A percentile compares a stretch with the other conserved stretches of the same genome.
These are phyloP conservation scores for Prunus fruticosa DNA, from an alignment of 306 rosid species.

Conservation along the genomic window DNA sequence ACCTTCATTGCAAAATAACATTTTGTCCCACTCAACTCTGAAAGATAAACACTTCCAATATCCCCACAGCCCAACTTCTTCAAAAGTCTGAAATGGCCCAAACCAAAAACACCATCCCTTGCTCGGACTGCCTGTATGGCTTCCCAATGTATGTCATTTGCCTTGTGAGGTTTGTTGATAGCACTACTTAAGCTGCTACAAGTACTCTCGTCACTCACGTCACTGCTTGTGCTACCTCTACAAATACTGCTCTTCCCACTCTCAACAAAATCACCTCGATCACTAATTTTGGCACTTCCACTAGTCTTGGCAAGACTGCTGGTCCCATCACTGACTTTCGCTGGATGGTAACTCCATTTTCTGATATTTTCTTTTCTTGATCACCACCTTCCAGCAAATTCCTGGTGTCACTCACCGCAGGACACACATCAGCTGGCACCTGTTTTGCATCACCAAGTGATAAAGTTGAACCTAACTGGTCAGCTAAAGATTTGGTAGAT, in stretches of 20 bases:
- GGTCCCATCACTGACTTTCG: slow-evolving; percentile 37
- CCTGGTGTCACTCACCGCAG: slow-evolving; percentile 9
- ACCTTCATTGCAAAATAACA: slow-evolving; percentile 56
- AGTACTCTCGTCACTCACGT: slow-evolving; percentile 53
- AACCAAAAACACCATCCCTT: slow-evolving; percentile 40
- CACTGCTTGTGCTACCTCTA: slow-evolving; percentile 56
- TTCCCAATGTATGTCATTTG: slow-evolving; percentile 52
- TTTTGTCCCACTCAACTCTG: slow-evolving; percentile 52
- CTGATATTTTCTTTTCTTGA: slow-evolving; percentile 31
- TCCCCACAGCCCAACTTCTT: slow-evolving; percentile 59
- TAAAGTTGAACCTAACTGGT: slow-evolving; percentile 25
- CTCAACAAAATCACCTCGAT: slow-evolving; percentile 40
- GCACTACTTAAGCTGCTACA: slow-evolving; percentile 56
- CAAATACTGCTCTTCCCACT: slow-evolving; percentile 59
- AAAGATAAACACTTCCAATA: slow-evolving; percentile 53
- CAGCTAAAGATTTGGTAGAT: slow-evolving; percentile 26
- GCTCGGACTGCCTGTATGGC: slow-evolving; percentile 52
- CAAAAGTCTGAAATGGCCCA: slow-evolving; percentile 48
- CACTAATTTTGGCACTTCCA: slow-evolving; percentile 34
- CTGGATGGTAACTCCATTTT: slow-evolving; percentile 15
- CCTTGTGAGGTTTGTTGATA: slow-evolving; percentile 58
- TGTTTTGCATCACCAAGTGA: slow-evolving; percentile 32
- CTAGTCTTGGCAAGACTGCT: slow-evolving; percentile 41
- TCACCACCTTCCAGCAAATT: slow-evolving; percentile 16
- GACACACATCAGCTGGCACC: slow-evolving; percentile 11